Evolutionary conservation across 2,329 filamentous ascomycete genomes (phyloP).

Genomic region (Ceratocystis cubensis): DNA sequence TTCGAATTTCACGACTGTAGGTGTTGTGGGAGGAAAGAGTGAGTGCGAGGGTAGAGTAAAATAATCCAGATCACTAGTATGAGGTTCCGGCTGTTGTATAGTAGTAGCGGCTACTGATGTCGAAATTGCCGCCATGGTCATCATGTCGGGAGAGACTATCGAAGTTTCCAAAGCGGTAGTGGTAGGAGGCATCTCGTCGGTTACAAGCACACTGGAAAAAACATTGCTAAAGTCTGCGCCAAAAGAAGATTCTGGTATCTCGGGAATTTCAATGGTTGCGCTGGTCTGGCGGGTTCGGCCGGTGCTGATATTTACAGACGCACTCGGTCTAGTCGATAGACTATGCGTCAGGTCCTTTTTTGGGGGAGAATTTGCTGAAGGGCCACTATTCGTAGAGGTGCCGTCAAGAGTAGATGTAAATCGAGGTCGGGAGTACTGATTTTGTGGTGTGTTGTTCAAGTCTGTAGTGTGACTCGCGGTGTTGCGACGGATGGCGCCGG

Average conservation of each 20-base stretch:
- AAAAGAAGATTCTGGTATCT: constrained; percentile 12
- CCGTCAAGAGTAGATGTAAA: neutral
- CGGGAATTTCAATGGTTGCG: neutral
- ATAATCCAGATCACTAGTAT: neutral
- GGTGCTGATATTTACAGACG: neutral
- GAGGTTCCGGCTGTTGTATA: neutral
- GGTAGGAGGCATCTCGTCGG: neutral
- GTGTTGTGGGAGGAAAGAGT: neutral
- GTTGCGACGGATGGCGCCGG: neutral
- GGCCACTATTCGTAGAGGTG: neutral
- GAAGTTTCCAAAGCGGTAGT: neutral
- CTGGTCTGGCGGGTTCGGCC: neutral
- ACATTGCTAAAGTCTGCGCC: neutral
- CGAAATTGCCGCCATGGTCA: neutral
- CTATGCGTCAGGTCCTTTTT: neutral
- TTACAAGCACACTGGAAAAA: neutral
- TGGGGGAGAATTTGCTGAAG: neutral
- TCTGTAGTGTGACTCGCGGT: neutral
- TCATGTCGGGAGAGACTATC: neutral
- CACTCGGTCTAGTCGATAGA: neutral
- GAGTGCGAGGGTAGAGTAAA: neutral
- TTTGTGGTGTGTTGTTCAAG: neutral
- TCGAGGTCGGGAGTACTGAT: neutral
- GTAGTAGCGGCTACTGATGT: neutral
- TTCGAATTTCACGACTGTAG: neutral